Evolutionary conservation across 192 early-diverging fungal genomes (phyloP), one percentile per base, ranked within the genome.

Genomic region (Coemansia sp.): DNA sequence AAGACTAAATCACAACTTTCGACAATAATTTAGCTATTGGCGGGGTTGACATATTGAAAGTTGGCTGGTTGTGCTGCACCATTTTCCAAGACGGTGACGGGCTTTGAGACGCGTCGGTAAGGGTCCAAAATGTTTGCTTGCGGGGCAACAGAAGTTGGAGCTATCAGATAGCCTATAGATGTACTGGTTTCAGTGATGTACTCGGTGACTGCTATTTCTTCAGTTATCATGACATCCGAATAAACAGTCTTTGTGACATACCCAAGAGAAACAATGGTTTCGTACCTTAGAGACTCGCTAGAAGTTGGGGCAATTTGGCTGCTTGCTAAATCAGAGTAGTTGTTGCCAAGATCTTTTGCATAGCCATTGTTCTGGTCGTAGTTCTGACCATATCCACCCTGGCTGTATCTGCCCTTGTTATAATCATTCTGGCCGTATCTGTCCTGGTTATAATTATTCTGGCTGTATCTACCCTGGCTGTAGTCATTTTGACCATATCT

Each of bases 191-290:
- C 36, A 15, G 37, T 59, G 13, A 8, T 5, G 39, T 7, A 16
- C 15, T 40, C 37, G 16, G 57, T 59, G n/a, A 19, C 5, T 9
- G 2, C 37, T 19, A 59, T 18, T 2, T 6, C 12, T 15, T 59
- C 57, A 0, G 57, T 59, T 18, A 59, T 13, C 13, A 26, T 16
- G 6, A 59, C 37, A n/a, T 7, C 16, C 5, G 57, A 59, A 15
- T 59, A 59, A 37, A 59, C 57, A 40, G 57, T 59, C 39, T 59
- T 37, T 5, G 57, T 59, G 39, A 40, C 57, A 41, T 59, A 59
- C 3, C 57, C 57, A n/a, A 59, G 57, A 3, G 57, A 59, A 59
- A 59, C 57, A 40, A 59, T 59, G 16, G 57, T 59, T 37, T 59
- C 15, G 57, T 59, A 59, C 13, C 26, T 18, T 32, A 59, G 36